Base-by-base conservation (phyloP, 2,329 filamentous ascomycete genomes). In the Claviceps sp. region DNA sequence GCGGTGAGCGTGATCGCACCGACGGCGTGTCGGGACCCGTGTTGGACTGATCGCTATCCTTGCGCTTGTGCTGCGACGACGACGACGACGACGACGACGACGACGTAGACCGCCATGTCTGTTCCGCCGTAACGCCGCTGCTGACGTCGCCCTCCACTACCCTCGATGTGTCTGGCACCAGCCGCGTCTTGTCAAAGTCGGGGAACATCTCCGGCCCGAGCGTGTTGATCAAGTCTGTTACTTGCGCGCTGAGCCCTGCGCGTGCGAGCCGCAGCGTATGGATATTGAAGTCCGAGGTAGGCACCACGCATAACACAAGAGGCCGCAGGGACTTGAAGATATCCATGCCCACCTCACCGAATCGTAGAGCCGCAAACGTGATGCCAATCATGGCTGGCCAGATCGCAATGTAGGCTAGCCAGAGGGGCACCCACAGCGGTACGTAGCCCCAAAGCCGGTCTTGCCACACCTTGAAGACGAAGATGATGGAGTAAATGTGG, bases 261-360 rank as follows among this genome's bases (percentile, higher is more conserved):
- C 93, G 82, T 55, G 80, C 76, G 57, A 79, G 71, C 53, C 88
- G 82, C 49, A 98, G 78, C 59, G 84, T 85, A 56, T 87, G 79
- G 47, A 98, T 80, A 53, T 85, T 88, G 70, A 90, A 95, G 65
- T 82, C 85, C 1, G 87, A 91, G 4, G 82, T 82, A 1, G 93
- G 93, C 60, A 86, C 85, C 61, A 97, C 77, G 57, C 87, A 93
- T 37, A 96, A 75, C 45, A 95, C 74, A 9, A 98, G 78, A 5
- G 93, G 93, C 9, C 88, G 81, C 16, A 98, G 77, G 0, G 91
- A 97, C 69, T 97, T 98, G 71, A 93, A 74, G 52, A 98, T 96
- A 64, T 98, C 93, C 89, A 98, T 96, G 50, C 91, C 93, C n/a
- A 95, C 85, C 70, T 98, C 93, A 46, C 93, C 93, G 58, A 97